Conservation (phyloP, 2,329 filamentous ascomycete genomes). For the Aspergillus pseudoterreus region DNA sequence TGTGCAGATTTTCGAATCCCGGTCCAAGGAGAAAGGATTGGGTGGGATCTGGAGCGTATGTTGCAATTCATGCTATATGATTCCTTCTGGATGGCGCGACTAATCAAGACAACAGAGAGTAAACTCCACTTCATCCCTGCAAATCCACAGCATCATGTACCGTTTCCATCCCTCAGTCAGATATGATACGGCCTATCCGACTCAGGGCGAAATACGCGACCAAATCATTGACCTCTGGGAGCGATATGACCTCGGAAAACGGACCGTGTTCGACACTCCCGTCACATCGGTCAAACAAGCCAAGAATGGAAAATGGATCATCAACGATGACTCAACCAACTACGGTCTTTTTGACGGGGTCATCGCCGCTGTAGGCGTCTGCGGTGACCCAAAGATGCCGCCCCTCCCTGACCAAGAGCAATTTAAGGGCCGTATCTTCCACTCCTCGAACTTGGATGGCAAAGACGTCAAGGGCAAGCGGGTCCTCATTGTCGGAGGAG, state of each 20-base stretch:
- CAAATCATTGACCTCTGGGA: slow-evolving; percentile 73
- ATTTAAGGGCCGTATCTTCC: slow-evolving; percentile 69
- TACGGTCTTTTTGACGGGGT: slow-evolving; percentile 75
- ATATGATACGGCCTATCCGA: slow-evolving; percentile 74
- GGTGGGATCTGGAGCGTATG: slow-evolving; percentile 76
- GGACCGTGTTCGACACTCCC: slow-evolving; percentile 67
- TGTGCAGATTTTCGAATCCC: slow-evolving; percentile 73
- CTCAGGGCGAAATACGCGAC: slow-evolving; percentile 68
- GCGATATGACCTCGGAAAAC: slow-evolving; percentile 65
- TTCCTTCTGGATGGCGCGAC: not conserved
- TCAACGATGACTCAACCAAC: slow-evolving; percentile 68
- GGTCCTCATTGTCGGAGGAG: slow-evolving; percentile 69
- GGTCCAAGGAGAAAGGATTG: slow-evolving; percentile 57
- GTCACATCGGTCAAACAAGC: slow-evolving; percentile 70
- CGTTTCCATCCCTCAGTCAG: slow-evolving; percentile 77
- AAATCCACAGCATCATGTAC: slow-evolving; percentile 85
- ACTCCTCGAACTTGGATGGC: slow-evolving; percentile 72
- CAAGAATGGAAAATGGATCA: slow-evolving; percentile 66
- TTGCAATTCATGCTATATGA: not conserved
- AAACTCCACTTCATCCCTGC: slow-evolving; percentile 76
- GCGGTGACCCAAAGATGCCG: slow-evolving; percentile 72
- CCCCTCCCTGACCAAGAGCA: slow-evolving; percentile 65
- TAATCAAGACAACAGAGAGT: slow-evolving; percentile 53
- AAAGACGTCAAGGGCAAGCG: slow-evolving; percentile 71
- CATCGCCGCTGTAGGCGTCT: slow-evolving; percentile 74